Base-by-base conservation (phyloP, 140 eudicot genomes). In the Senecio squalidus region DNA sequence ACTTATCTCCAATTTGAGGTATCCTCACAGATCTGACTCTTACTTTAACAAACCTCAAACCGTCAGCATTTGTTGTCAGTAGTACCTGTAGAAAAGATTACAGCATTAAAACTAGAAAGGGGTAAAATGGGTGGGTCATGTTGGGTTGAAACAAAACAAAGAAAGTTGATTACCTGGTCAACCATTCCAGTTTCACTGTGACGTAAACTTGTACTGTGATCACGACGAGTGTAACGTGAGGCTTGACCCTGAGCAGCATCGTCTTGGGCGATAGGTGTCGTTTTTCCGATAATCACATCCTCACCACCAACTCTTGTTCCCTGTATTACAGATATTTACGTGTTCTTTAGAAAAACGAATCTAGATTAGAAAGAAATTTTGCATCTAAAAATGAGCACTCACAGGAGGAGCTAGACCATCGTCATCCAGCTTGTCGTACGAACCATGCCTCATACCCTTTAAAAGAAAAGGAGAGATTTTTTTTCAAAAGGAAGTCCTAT, bases 321-420 rank as follows among this genome's bases (percentile, higher is more conserved):
- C 81, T 83, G 51, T 3, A 28, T 39, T 34, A 50, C 8, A 63
- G 45, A 4, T 1, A 23, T 16, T 49, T 33, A 10, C 3, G 1
- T 9, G 47, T 20, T 2, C 31, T 49, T 46, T 5, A 22, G 29
- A 2, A 40, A 38, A 18, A 29, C 2, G 0, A 28, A 36, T 27
- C 23, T 0, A 38, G 56, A 4, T 9, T 7, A 45, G 50, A 25
- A 56, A 54, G 6, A 11, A 55, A n/a, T 28, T 6, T 22, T 4
- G 30, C 25, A 64, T 31, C 49, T 43, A n/a, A 66, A 45, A 6
- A 46, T 2, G 15, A 52, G 57, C 39, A 76, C 91, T 79, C 33
- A 83, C 91, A 9, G 98, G 96, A 72, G 98, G 96, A 38, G 98
- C 98, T 49, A 91, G 94, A 55, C 98, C 98, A 58, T 91, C 98